A percentile compares a stretch with the other conserved stretches of the same genome.
These are phyloP conservation scores for Clarireedia sp. DNA, from an alignment of 2,329 filamentous ascomycete genomes.

Conservation along the genomic window DNA sequence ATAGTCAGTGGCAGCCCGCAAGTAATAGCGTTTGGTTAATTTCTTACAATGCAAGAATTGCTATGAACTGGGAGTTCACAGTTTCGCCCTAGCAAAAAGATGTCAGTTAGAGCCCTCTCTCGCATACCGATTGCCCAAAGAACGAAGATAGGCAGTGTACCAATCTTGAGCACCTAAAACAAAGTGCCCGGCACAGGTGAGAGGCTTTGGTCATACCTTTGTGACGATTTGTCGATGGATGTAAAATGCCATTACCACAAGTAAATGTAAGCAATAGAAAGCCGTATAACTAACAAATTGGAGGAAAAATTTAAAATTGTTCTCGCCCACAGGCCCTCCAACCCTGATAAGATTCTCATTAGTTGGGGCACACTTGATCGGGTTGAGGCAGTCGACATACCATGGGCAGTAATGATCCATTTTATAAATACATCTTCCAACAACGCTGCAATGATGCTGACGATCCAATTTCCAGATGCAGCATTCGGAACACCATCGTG, in stretches of 20 bases:
- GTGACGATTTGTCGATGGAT: constrained; percentile 39
- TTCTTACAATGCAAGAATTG: constrained; percentile 53
- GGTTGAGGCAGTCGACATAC: constrained; percentile 29
- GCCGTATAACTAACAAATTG: constrained; percentile 74
- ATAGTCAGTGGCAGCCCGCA: constrained; percentile 2
- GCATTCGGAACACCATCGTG: constrained; percentile 78
- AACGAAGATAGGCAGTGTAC: too few species aligned
- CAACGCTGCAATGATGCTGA: constrained; percentile 75
- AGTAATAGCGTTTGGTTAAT: background rate
- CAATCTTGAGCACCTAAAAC: too few species aligned
- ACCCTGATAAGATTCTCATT: constrained; percentile 45
- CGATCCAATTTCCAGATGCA: constrained; percentile 83
- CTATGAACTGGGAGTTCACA: constrained; percentile 54
- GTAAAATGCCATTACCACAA: constrained; percentile 58
- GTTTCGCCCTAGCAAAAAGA: constrained; percentile 17
- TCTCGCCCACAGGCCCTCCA: constrained; percentile 86
- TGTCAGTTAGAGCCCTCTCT: background rate
- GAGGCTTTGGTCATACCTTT: constrained; percentile 14
- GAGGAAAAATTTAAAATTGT: constrained; percentile 83
- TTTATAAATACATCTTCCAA: constrained; percentile 31
- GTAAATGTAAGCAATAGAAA: constrained; percentile 55
- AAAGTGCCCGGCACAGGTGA: background rate
- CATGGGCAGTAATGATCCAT: constrained; percentile 97
- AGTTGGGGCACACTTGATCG: background rate
- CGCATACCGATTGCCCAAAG: background rate